These are phyloP conservation scores for Arthrobotrys musiformis DNA, from an alignment of 2,329 filamentous ascomycete species.

Conservation along the genomic window DNA sequence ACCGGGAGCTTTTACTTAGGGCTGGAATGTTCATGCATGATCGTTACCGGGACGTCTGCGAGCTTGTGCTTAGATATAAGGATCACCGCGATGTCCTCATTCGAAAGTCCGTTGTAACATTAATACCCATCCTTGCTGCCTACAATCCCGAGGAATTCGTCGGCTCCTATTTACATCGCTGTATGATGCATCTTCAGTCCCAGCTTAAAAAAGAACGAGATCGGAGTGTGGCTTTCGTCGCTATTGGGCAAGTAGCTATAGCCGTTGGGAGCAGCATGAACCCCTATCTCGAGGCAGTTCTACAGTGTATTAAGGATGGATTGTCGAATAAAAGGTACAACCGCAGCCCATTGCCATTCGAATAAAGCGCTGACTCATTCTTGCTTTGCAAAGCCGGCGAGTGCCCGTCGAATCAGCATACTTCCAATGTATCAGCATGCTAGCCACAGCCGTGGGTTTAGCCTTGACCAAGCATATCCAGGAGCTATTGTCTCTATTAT, in stretches of 20 bases:
- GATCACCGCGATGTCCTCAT: slow-evolving; percentile 91
- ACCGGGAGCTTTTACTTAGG: slow-evolving; percentile 91
- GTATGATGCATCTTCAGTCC: slow-evolving; percentile 94
- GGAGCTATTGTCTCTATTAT: slow-evolving; percentile 91
- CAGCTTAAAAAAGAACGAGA: slow-evolving; percentile 90
- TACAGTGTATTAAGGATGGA: slow-evolving; percentile 92
- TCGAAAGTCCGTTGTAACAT: slow-evolving; percentile 85
- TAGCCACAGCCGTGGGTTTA: slow-evolving; percentile 94
- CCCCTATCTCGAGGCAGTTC: slow-evolving; percentile 91
- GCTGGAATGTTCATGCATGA: slow-evolving; percentile 99
- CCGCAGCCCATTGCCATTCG: background rate
- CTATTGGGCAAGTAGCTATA: slow-evolving; percentile 95
- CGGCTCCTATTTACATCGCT: slow-evolving; percentile 86
- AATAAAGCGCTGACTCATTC: background rate
- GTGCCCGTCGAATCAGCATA: slow-evolving; percentile 58
- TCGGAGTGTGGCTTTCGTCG: slow-evolving; percentile 90
- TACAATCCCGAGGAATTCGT: slow-evolving; percentile 94
- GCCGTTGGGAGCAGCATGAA: slow-evolving; percentile 95
- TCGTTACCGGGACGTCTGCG: slow-evolving; percentile 89
- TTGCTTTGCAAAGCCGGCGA: slow-evolving; percentile 37
- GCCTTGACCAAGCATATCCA: slow-evolving; percentile 99
- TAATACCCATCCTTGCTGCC: slow-evolving; percentile 91
- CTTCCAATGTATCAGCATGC: slow-evolving; percentile 89
- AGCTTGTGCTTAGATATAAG: slow-evolving; percentile 90
- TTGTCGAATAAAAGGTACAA: slow-evolving; percentile 58